Evolutionary conservation across 2,329 filamentous ascomycete genomes (phyloP), one percentile per base, ranked within the genome.

Genomic region (Acrocalymma vagum): DNA sequence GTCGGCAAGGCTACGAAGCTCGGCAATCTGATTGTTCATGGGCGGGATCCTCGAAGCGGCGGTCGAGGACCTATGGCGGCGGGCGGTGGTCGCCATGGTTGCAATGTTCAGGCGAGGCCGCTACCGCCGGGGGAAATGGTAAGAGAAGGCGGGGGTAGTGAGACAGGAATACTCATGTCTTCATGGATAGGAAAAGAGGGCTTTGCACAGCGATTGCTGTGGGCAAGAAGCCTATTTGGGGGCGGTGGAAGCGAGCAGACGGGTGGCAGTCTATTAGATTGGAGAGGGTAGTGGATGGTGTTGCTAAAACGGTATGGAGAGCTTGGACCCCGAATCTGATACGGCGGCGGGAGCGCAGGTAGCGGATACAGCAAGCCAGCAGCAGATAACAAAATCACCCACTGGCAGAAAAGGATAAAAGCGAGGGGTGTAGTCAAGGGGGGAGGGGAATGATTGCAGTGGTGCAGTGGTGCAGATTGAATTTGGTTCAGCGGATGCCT

Each of bases 11-110:
- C 55, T 62, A 17, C 63, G 67, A 38, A 72, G 60, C 53, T 72
- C 68, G 27, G 58, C 62, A 37, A 66, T 67, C 53, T 69, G 78
- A 70, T 86, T 84, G 51, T 83, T 81, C 38, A 74, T 79, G 36
- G 78, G 68, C 48, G 77, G 73, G 33, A 79, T 49, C 50, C 62
- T 53, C 40, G 67, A 69, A 47, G 67, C 65, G 33, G 67, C 65
- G 38, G 66, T 68, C 33, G 67, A 69, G 38, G 67, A 69, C 44
- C 66, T 53, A 49, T 69, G 66, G 26, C 60, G 67, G 54, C 64
- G 65, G 21, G 61, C n/a, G n/a, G n/a, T n/a, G n/a, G n/a, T n/a
- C n/a, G n/a, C n/a, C n/a, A n/a, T 48, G 10, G 59, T 58, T 35
- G 61, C 58, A 66, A 69, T 70, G 38, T 55, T 68, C 56, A 63